Base-by-base conservation (phyloP, 441 rosid species). In the Erysimum pusillum region DNA sequence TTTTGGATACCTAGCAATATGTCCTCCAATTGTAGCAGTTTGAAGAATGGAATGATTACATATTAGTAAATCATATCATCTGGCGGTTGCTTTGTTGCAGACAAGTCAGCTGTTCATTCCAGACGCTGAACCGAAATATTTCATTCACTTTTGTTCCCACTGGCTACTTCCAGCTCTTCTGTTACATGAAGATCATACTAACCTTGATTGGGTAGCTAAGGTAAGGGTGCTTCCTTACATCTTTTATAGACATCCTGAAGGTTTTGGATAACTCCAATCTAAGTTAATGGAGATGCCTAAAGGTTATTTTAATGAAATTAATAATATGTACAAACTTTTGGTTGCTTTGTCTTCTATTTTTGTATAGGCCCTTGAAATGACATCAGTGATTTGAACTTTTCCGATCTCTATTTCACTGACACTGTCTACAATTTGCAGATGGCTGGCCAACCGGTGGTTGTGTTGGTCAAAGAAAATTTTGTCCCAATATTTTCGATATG, bases 81-180 rank as follows among this genome's bases (percentile, higher is more conserved):
- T 63, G 58, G 63, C 76, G 35, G 45, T 42, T 74, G 13, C 72
- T 83, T 48, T 75, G 32, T 76, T 76, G 80, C 86, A 92, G 98
- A 85, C 89, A 80, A 79, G 98, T 10, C 85, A 85, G 38, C 85
- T 91, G 78, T 91, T 94, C 70, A 78, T 91, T 74, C 83, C 73
- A 62, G 90, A 88, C 67, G 85, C 90, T 44, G 94, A 94, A 79
- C 95, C 97, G 7, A 80, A 88, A 75, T 80, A 79, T 82, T 96
- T 96, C 82, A 77, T 96, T 78, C 97, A 89, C 85, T 89, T 85
- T 78, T 92, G 95, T 79, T 91, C 94, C 82, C 83, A 80, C 38
- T 94, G 99, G 99, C 92, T 96, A 80, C 94, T 96, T 83, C 98
- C 99, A 65, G 97, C 97, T 76, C 85, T 94, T 61, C 56, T 90